These are phyloP conservation scores for Sporothrix variecibatus DNA, from an alignment of 2,329 filamentous ascomycete genomes.

Conservation along the genomic window DNA sequence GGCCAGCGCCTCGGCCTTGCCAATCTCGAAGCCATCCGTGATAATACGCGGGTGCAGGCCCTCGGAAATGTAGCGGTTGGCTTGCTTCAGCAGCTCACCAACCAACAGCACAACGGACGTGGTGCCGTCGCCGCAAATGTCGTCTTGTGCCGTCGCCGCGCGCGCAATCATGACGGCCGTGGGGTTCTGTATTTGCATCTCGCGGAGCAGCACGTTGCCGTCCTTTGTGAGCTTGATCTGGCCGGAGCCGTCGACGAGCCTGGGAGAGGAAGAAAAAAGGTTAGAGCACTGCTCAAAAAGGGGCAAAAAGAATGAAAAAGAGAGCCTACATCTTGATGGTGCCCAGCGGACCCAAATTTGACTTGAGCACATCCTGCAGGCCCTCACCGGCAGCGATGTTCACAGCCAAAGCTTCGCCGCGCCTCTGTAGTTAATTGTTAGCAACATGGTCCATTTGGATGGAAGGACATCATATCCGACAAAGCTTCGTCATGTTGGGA, in stretches of 20 bases:
- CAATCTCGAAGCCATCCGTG: slow-evolving; percentile 96
- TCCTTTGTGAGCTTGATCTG: slow-evolving; percentile 99
- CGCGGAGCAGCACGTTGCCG: slow-evolving; percentile 79
- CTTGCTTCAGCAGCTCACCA: slow-evolving; percentile 96
- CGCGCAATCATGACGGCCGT: slow-evolving; percentile 83
- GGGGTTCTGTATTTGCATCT: slow-evolving; percentile 96
- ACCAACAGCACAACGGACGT: slow-evolving; percentile 95
- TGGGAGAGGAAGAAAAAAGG: slow-evolving; percentile 35
- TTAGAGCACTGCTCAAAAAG: slow-evolving; percentile 34
- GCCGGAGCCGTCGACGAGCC: slow-evolving; percentile 70
- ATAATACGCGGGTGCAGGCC: slow-evolving; percentile 96
- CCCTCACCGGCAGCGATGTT: slow-evolving; percentile 98
- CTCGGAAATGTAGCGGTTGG: slow-evolving; percentile 92
- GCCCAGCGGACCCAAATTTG: slow-evolving; percentile 89
- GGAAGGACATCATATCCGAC: slow-evolving; percentile 33
- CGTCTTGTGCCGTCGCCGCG: slow-evolving; percentile 94
- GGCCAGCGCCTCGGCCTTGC: slow-evolving; percentile 90
- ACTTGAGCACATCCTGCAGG: slow-evolving; percentile 89
- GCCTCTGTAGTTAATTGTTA: slow-evolving; percentile 62
- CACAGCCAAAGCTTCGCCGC: slow-evolving; percentile 93
- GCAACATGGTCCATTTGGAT: slow-evolving; percentile 34
- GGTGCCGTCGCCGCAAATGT: slow-evolving; percentile 97
- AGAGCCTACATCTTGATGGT: slow-evolving; percentile 85
- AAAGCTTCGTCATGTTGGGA: background rate
- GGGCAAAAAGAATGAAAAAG: background rate